These are phyloP conservation scores for Melanomma pulvis-pyrius DNA, from an alignment of 495 filamentous ascomycete genomes.

Conservation along the genomic window DNA sequence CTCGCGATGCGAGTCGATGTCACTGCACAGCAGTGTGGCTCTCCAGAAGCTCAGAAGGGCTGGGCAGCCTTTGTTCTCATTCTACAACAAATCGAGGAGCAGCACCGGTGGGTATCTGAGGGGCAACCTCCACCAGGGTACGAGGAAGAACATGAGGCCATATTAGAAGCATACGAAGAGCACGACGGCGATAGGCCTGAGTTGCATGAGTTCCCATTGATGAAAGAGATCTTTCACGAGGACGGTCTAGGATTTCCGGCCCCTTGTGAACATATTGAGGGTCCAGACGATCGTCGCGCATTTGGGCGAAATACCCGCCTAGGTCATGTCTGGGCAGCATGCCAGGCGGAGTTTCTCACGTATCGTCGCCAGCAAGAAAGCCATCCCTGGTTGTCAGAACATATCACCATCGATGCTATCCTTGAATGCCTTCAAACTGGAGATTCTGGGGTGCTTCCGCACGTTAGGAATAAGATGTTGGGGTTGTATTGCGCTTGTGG, in stretches of 20 bases:
- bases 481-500: slow-evolving; percentile 1
- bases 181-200: not conserved
- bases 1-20: not conserved
- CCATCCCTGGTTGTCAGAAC: not conserved
- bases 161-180: not conserved
- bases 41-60: not conserved
- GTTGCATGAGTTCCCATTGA: not conserved
- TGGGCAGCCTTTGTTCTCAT: slow-evolving; percentile 1
- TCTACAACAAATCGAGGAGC: not conserved
- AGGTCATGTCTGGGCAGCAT: slow-evolving; percentile 1
- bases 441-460: not conserved
- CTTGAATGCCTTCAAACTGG: slow-evolving; percentile 1
- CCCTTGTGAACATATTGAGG: not conserved
- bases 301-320: not conserved
- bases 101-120: slow-evolving; percentile 1
- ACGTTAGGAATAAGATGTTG: not conserved
- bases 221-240: not conserved
- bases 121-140: not conserved
- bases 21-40: not conserved
- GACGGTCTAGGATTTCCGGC: not conserved
- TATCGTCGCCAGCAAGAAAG: slow-evolving; percentile 1
- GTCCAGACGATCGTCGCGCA: not conserved
- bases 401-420: slow-evolving; percentile 2
- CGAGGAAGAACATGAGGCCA: not conserved
- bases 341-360: not conserved